Conservation (phyloP, 83 land plant species). For the Picea abies region DNA sequence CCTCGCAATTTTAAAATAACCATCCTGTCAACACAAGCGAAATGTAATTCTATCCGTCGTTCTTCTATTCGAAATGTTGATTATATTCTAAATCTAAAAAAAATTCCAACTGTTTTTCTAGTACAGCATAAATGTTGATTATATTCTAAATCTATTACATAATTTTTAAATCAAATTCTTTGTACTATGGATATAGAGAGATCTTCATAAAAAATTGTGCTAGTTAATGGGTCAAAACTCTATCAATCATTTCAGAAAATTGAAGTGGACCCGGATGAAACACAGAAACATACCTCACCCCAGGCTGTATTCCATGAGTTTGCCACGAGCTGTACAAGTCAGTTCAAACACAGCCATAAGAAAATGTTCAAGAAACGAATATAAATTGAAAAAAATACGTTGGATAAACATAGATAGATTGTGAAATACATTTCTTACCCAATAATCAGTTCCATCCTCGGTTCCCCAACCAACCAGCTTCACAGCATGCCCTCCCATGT, state of each 20-base stretch:
- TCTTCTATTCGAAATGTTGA: too few species aligned
- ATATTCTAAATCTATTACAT: background rate
- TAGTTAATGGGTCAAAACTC: too few species aligned
- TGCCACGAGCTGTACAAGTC: slow-evolving; percentile 71
- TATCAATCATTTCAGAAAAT: background rate
- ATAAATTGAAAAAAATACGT: background rate
- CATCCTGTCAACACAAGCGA: slow-evolving; percentile 52
- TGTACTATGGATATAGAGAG: background rate
- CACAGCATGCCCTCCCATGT: slow-evolving; percentile 96
- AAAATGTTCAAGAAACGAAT: background rate
- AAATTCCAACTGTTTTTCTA: background rate
- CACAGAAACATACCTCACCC: slow-evolving; percentile 82
- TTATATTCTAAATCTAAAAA: too few species aligned
- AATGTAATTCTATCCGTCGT: background rate
- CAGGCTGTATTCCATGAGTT: slow-evolving; percentile 95
- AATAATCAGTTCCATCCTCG: slow-evolving; percentile 90
- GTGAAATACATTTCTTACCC: slow-evolving; percentile 47
- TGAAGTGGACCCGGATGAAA: background rate
- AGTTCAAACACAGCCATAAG: slow-evolving; percentile 10
- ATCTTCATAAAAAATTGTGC: background rate
- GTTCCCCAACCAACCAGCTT: slow-evolving; percentile 99
- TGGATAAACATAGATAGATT: background rate
- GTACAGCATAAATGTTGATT: background rate
- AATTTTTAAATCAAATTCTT: background rate
- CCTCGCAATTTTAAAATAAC: slow-evolving; percentile 82